Percentiles rank a stretch among this genome's conserved stretches.
Evolutionary conservation across 306 rosid species (phyloP).

Genomic region (Pyrus pyrifolia): DNA sequence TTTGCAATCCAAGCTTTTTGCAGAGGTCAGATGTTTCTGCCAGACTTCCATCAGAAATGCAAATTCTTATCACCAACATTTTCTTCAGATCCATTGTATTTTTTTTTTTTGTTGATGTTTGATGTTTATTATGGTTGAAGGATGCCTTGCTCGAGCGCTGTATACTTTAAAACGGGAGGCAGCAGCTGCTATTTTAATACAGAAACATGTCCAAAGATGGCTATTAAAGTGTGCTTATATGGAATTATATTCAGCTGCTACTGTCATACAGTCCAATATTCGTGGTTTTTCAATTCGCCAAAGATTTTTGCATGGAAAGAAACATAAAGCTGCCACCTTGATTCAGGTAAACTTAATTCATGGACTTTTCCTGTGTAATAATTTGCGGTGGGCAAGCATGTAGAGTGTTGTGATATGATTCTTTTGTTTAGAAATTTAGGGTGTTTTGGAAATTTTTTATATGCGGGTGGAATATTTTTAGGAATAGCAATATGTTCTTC

Average conservation of each 20-base stretch:
- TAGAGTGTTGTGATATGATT: not conserved
- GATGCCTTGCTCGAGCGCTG: conserved; percentile 57
- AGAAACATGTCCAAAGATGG: conserved; percentile 63
- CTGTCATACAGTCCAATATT: conserved; percentile 55
- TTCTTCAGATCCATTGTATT: not conserved
- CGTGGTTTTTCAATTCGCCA: conserved; percentile 64
- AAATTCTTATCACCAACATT: not conserved
- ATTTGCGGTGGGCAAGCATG: conserved; percentile 8
- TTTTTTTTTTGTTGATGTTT: conserved; percentile 9
- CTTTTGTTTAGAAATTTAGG: not conserved
- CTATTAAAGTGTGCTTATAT: conserved; percentile 36
- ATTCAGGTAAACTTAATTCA: conserved; percentile 60
- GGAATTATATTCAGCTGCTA: conserved; percentile 47
- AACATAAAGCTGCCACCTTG: conserved; percentile 69
- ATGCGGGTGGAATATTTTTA: not conserved
- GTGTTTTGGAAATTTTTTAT: not conserved
- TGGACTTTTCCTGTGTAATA: not conserved
- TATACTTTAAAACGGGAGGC: conserved; percentile 62
- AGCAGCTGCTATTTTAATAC: conserved; percentile 56
- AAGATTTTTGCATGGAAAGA: conserved; percentile 50
- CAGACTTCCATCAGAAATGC: not conserved
- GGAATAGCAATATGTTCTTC: not conserved
- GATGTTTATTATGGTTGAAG: conserved; percentile 33
- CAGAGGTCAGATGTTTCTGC: conserved; percentile 48
- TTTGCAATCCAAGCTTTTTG: conserved; percentile 73